phyloP scores from a whole-genome alignment of 2,329 filamentous ascomycete genomes.

The Xylariaceae sp. region DNA sequence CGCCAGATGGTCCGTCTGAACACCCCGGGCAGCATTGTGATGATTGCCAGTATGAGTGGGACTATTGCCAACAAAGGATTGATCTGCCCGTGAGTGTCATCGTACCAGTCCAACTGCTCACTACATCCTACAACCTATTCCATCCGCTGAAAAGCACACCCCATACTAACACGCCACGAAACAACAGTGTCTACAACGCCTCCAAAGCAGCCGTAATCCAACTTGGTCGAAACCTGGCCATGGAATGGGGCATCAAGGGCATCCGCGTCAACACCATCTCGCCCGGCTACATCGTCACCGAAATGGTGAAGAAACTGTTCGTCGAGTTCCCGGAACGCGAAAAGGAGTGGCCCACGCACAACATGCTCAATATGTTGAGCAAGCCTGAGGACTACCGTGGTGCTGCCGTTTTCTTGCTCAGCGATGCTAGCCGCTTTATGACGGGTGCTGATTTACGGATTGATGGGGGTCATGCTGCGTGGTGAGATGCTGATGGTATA shows the following conservation, averaged over 20 bases:
- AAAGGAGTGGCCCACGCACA: slow-evolving; percentile 73
- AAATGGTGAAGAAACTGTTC: slow-evolving; percentile 82
- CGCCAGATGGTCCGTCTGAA: slow-evolving; percentile 65
- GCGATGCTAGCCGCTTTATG: slow-evolving; percentile 68
- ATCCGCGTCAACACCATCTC: slow-evolving; percentile 82
- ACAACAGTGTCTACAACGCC: slow-evolving; percentile 67
- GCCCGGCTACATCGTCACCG: slow-evolving; percentile 75
- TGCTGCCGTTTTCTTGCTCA: slow-evolving; percentile 65
- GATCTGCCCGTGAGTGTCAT: slow-evolving; percentile 50
- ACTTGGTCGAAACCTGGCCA: slow-evolving; percentile 66
- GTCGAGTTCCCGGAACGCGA: slow-evolving; percentile 67
- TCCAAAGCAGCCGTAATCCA: slow-evolving; percentile 74
- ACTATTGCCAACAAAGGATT: slow-evolving; percentile 62
- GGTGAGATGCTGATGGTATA: slow-evolving; percentile 37
- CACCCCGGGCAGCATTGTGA: slow-evolving; percentile 58
- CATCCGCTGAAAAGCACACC: background rate
- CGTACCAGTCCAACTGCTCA: no score
- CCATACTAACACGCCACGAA: background rate
- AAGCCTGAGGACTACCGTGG: slow-evolving; percentile 68
- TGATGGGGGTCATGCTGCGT: slow-evolving; percentile 66
- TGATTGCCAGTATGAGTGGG: slow-evolving; percentile 71
- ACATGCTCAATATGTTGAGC: slow-evolving; percentile 75
- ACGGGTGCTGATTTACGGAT: slow-evolving; percentile 67
- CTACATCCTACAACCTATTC: background rate
- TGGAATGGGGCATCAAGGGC: slow-evolving; percentile 69